phyloP scores from a whole-genome alignment of 208 protist species.

The Trypanosoma boissoni region DNA sequence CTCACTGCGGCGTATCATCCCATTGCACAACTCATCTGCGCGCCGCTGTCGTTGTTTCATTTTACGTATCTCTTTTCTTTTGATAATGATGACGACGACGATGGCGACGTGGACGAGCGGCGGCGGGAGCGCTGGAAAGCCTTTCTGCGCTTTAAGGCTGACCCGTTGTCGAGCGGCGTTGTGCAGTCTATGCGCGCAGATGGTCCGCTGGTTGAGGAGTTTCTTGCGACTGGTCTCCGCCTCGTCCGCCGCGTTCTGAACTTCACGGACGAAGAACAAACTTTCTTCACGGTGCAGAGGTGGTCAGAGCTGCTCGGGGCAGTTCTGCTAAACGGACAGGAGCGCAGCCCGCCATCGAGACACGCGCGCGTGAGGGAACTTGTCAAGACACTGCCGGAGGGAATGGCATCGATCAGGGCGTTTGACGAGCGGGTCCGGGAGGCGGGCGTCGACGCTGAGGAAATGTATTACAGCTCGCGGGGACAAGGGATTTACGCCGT shows the following conservation, averaged over 20 bases:
- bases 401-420: conserved; percentile 15
- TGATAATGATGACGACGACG: neutral
- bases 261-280: conserved; percentile 32
- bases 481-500: conserved; percentile 71
- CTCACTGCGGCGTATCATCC: conserved; percentile 36
- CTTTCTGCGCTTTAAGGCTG: conserved; percentile 2
- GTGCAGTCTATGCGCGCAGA: no score
- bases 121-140: conserved; percentile 2
- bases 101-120: conserved; percentile 14
- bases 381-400: conserved; percentile 26
- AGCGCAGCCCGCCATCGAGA: conserved; percentile 53
- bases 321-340: conserved; percentile 79
- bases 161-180: conserved; percentile 3
- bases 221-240: conserved; percentile 24
- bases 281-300: conserved; percentile 24
- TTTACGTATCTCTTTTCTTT: conserved; percentile 60
- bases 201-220: conserved; percentile 28
- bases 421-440: conserved; percentile 30
- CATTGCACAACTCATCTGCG: conserved; percentile 49
- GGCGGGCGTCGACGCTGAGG: conserved; percentile 7
- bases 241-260: conserved; percentile 36
- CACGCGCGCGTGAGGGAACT: conserved; percentile 42
- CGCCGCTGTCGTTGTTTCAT: conserved; percentile 42
- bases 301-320: conserved; percentile 68
- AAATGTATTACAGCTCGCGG: conserved; percentile 31